phyloP scores from a whole-genome alignment of 1,139 yeast species.

The Dujonia santamariae region DNA sequence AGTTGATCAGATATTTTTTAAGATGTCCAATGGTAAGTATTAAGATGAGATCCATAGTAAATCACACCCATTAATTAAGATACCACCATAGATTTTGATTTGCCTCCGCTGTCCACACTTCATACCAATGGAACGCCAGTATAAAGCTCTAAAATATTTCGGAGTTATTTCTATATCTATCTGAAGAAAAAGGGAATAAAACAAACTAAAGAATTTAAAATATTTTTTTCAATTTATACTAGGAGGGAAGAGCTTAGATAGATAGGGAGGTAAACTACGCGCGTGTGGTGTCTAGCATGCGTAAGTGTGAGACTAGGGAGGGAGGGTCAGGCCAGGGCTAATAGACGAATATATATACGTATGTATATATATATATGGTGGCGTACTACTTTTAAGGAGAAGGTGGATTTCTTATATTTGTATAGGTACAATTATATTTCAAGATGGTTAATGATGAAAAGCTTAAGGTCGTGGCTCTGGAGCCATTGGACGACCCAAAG shows the following conservation, averaged over 20 bases:
- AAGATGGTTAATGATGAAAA: not conserved
- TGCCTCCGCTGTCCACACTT: slow-evolving; percentile 78
- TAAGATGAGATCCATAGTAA: not conserved
- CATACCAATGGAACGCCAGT: slow-evolving; percentile 35
- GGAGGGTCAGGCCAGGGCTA: too few relatives aligned
- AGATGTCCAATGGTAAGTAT: slow-evolving; percentile 1
- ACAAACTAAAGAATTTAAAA: slow-evolving; percentile 6
- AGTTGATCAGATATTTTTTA: too few relatives aligned
- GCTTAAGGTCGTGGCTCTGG: slow-evolving; percentile 1
- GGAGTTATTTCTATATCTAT: slow-evolving; percentile 37
- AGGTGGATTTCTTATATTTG: too few relatives aligned
- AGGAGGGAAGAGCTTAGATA: not conserved
- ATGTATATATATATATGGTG: too few relatives aligned
- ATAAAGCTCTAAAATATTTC: slow-evolving; percentile 57
- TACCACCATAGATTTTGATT: slow-evolving; percentile 18
- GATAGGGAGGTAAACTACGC: too few relatives aligned
- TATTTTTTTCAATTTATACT: slow-evolving; percentile 3
- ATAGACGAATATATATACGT: too few relatives aligned
- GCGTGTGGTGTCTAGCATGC: not conserved
- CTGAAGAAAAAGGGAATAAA: slow-evolving; percentile 16
- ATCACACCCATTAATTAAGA: not conserved
- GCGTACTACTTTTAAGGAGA: too few relatives aligned
- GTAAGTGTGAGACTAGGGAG: too few relatives aligned
- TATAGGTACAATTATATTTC: too few relatives aligned
- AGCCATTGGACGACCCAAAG: slow-evolving; percentile 1